Percentiles rank a stretch among this genome's conserved stretches.
Conservation (phyloP, 306 rosid genomes). For the Lupinus albus region DNA sequence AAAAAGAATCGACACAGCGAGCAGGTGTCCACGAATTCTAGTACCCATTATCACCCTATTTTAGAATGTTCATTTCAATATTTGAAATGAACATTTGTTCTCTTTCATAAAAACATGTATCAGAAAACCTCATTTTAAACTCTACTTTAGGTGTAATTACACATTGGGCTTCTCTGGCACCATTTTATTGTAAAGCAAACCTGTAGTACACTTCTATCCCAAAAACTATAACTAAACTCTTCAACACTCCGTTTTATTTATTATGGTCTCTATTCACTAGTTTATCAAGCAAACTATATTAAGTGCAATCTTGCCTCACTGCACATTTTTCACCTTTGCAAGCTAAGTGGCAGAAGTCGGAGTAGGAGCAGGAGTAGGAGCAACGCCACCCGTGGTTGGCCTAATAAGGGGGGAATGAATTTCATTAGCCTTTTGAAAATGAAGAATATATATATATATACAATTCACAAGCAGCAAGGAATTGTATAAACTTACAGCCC, state of each 20-base stretch:
- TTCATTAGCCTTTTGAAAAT: slow-evolving; percentile 12
- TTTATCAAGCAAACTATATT: no score
- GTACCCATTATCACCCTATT: no score
- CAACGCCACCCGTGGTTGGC: slow-evolving; percentile 88
- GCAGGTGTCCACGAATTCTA: no score
- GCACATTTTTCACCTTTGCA: slow-evolving; percentile 37
- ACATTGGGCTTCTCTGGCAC: no score
- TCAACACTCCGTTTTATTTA: slow-evolving; percentile 47
- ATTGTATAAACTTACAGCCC: slow-evolving; percentile 73
- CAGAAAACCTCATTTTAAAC: no score
- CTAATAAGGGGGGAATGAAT: slow-evolving; percentile 44
- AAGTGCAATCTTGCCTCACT: slow-evolving; percentile 5
- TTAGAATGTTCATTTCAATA: no score
- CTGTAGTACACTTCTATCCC: no score
- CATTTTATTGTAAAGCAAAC: no score
- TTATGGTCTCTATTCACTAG: slow-evolving; percentile 32
- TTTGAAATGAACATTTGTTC: no score
- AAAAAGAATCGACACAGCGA: no score
- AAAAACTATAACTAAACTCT: not conserved
- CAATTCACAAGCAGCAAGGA: not conserved
- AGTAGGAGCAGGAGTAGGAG: slow-evolving; percentile 48
- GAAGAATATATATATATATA: not conserved
- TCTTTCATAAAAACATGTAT: no score
- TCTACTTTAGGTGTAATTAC: no score
- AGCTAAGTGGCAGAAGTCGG: slow-evolving; percentile 43